Evolutionary conservation across 2,329 filamentous ascomycete genomes (phyloP).

Genomic region (Helminthosporium solani): DNA sequence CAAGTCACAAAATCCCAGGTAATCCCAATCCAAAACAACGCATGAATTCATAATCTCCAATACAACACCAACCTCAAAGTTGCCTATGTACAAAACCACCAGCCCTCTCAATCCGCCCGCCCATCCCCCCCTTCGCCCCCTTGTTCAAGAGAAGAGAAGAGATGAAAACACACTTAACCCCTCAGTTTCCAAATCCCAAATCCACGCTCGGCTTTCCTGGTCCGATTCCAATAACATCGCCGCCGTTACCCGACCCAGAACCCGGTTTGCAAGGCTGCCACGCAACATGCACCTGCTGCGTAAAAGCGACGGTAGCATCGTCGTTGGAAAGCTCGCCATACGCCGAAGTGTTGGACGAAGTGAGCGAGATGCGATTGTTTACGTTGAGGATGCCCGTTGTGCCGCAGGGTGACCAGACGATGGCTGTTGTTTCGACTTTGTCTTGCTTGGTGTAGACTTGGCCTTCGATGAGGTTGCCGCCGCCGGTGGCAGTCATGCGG

Average conservation of each 20-base stretch:
- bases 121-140: neutral
- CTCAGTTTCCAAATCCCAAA: slow-evolving; percentile 16
- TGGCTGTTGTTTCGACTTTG: slow-evolving; percentile 36
- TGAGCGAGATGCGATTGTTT: slow-evolving; percentile 36
- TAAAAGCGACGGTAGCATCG: slow-evolving; percentile 39
- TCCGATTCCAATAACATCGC: slow-evolving; percentile 28
- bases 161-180: neutral
- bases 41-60: too few relatives aligned
- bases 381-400: slow-evolving; percentile 36
- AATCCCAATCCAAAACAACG: too few relatives aligned
- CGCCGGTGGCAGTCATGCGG: slow-evolving; percentile 25
- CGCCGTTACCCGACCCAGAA: slow-evolving; percentile 11
- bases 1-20: too few relatives aligned
- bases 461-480: slow-evolving; percentile 43
- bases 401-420: slow-evolving; percentile 38
- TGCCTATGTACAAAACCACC: too few relatives aligned
- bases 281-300: slow-evolving; percentile 37
- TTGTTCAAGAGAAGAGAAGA: neutral
- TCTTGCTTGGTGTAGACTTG: slow-evolving; percentile 51
- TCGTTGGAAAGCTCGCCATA: slow-evolving; percentile 36
- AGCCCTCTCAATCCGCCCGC: neutral
- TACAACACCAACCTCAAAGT: too few relatives aligned
- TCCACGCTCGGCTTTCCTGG: slow-evolving; percentile 18
- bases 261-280: slow-evolving; percentile 33
- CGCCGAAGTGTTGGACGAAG: slow-evolving; percentile 18